Evolutionary conservation across 2,329 filamentous ascomycete genomes (phyloP).

Genomic region (Sarocladium brachiariae): DNA sequence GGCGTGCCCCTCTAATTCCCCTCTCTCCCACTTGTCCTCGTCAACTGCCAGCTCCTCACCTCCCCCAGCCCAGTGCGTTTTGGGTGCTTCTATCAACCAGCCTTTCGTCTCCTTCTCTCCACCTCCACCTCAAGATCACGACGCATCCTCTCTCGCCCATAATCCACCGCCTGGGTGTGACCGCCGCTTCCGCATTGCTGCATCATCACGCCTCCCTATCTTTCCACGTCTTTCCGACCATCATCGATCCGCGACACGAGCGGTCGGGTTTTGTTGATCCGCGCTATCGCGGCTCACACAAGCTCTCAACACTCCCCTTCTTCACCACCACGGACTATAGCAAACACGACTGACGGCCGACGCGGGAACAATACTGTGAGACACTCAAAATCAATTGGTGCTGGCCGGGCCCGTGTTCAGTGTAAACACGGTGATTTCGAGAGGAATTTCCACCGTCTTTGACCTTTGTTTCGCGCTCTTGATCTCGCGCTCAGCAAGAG

Average conservation of each 20-base stretch:
- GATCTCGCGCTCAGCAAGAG: slow-evolving; percentile 1
- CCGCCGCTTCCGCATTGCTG: not conserved
- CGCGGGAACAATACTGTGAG: not conserved
- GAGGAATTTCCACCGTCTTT: slow-evolving; percentile 12
- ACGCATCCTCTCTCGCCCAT: slow-evolving; percentile 6
- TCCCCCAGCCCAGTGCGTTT: not conserved
- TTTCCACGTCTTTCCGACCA: not conserved
- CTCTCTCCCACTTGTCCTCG: not conserved
- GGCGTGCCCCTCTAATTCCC: not conserved
- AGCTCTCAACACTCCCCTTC: not conserved
- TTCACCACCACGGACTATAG: not conserved
- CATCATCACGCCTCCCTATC: not conserved
- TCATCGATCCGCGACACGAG: not conserved
- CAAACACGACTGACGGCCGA: not conserved
- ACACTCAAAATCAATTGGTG: slow-evolving; percentile 12
- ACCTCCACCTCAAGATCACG: slow-evolving; percentile 9
- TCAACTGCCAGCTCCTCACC: not conserved
- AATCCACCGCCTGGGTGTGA: slow-evolving; percentile 5
- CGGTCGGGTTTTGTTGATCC: not conserved
- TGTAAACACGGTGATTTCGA: not conserved
- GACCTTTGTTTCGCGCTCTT: slow-evolving; percentile 11
- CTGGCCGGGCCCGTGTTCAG: slow-evolving; percentile 25
- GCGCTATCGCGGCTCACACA: not conserved
- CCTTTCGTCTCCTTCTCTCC: slow-evolving; percentile 8
- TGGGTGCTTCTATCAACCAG: not conserved